phyloP scores from a whole-genome alignment of 192 early-diverging fungal genomes.

The Dissophora ornata region DNA sequence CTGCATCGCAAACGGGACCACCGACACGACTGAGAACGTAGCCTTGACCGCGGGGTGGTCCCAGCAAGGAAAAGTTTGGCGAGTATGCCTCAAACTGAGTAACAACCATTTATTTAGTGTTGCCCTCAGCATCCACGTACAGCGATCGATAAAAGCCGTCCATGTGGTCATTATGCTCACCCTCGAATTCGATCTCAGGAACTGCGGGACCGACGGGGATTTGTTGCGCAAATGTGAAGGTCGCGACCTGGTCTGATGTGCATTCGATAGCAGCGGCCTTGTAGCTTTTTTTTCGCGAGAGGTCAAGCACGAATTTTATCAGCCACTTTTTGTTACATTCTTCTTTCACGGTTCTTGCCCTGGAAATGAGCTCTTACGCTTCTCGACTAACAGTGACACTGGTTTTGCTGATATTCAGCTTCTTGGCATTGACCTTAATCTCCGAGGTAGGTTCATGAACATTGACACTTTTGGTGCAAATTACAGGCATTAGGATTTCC shows the following conservation, averaged over 20 bases:
- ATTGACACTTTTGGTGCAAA: slow-evolving; percentile 26
- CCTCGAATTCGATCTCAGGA: slow-evolving; percentile 43
- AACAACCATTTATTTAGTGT: slow-evolving; percentile 67
- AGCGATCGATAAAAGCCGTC: slow-evolving; percentile 83
- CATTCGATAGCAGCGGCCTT: slow-evolving; percentile 54
- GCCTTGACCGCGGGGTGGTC: slow-evolving; percentile 86
- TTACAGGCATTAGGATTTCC: too few species aligned
- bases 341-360: not conserved
- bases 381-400: slow-evolving; percentile 12
- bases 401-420: slow-evolving; percentile 14
- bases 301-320: too few species aligned
- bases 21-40: slow-evolving; percentile 77
- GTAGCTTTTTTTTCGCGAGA: slow-evolving; percentile 41
- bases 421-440: slow-evolving; percentile 38
- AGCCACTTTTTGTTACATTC: too few species aligned
- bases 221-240: slow-evolving; percentile 65
- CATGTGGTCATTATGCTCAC: slow-evolving; percentile 71
- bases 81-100: slow-evolving; percentile 86
- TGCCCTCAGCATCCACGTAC: slow-evolving; percentile 68
- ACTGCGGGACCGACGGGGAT: slow-evolving; percentile 56
- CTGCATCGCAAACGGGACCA: slow-evolving; percentile 63
- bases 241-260: slow-evolving; percentile 52
- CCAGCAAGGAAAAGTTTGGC: slow-evolving; percentile 80
- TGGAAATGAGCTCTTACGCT: too few species aligned
- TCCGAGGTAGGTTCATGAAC: slow-evolving; percentile 20